phyloP scores from a whole-genome alignment of 1,284 basidiomycete genomes.

The Laetiporus sulphureus region DNA sequence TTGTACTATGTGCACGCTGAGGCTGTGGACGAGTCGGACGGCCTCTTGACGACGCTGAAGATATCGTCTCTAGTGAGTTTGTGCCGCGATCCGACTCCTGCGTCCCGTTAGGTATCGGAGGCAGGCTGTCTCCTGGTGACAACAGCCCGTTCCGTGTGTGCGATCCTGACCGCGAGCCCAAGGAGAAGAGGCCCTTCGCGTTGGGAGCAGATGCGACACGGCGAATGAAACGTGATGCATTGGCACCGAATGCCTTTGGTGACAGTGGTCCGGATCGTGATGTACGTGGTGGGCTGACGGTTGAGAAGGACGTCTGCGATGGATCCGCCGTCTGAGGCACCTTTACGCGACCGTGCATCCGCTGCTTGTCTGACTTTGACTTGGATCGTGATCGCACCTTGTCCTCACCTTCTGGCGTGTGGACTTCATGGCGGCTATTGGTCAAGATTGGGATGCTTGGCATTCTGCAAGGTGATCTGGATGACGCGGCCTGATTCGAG shows the following conservation, averaged over 20 bases:
- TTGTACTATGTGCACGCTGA: slow-evolving; percentile 18
- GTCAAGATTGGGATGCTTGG: slow-evolving; percentile 24
- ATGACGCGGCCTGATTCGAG: slow-evolving; percentile 39
- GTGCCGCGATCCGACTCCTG: slow-evolving; percentile 54
- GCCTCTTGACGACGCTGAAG: slow-evolving; percentile 62
- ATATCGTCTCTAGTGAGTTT: slow-evolving; percentile 65
- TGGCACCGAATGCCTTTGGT: slow-evolving; percentile 58
- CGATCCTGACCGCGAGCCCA: slow-evolving; percentile 38
- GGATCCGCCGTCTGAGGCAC: slow-evolving; percentile 27
- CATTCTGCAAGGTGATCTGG: slow-evolving; percentile 20
- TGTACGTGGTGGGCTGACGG: slow-evolving; percentile 28
- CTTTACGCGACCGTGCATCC: slow-evolving; percentile 22
- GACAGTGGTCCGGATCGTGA: slow-evolving; percentile 41
- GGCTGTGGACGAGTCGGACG: slow-evolving; percentile 29
- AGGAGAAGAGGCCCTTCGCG: slow-evolving; percentile 82
- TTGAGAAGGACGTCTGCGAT: slow-evolving; percentile 31
- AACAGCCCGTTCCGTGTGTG: slow-evolving; percentile 73
- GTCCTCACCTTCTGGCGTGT: slow-evolving; percentile 13
- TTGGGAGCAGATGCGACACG: slow-evolving; percentile 96
- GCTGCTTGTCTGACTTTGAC: slow-evolving; percentile 58
- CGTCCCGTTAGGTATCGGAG: slow-evolving; percentile 44
- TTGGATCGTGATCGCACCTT: slow-evolving; percentile 43
- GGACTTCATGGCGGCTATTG: slow-evolving; percentile 12
- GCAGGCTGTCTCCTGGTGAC: slow-evolving; percentile 54
- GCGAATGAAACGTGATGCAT: slow-evolving; percentile 81